phyloP scores from a whole-genome alignment of 2,329 filamentous ascomycete species.

The Calonectria hawksworthii region DNA sequence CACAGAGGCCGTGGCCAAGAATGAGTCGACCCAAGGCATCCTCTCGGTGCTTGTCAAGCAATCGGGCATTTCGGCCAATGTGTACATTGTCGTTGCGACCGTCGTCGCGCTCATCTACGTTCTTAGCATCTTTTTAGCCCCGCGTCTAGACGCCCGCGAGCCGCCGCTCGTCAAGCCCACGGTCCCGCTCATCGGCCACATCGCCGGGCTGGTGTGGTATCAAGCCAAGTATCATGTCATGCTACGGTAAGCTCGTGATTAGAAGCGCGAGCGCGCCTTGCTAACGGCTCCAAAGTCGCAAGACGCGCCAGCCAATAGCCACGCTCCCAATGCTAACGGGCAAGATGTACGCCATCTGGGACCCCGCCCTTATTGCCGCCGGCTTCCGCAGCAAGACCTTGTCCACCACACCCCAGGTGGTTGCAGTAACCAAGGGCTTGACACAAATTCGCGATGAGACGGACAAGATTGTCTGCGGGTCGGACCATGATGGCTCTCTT shows the following conservation, averaged over 20 bases:
- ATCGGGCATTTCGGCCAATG: background rate
- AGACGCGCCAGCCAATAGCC: slow-evolving; percentile 50
- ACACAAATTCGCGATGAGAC: background rate
- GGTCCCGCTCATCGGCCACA: slow-evolving; percentile 17
- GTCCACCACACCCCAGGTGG: slow-evolving; percentile 57
- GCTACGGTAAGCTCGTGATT: background rate
- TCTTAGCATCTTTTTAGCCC: background rate
- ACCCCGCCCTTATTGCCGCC: slow-evolving; percentile 54
- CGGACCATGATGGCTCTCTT: slow-evolving; percentile 39
- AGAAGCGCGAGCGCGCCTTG: background rate
- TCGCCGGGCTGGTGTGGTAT: slow-evolving; percentile 6
- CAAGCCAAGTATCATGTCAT: slow-evolving; percentile 12
- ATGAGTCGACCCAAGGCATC: background rate
- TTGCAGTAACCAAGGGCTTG: slow-evolving; percentile 45
- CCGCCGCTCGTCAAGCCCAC: slow-evolving; percentile 12
- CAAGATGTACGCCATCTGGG: slow-evolving; percentile 60
- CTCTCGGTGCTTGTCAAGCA: background rate
- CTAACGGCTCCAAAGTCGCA: background rate
- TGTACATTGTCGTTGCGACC: background rate
- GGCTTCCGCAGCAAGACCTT: slow-evolving; percentile 58
- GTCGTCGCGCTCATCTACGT: background rate
- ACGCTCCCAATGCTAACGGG: slow-evolving; percentile 59
- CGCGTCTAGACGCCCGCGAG: background rate
- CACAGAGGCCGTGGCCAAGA: background rate
- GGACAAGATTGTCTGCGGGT: background rate